phyloP scores from a whole-genome alignment of 805 yeast species.

The Teunomyces tritomae region DNA sequence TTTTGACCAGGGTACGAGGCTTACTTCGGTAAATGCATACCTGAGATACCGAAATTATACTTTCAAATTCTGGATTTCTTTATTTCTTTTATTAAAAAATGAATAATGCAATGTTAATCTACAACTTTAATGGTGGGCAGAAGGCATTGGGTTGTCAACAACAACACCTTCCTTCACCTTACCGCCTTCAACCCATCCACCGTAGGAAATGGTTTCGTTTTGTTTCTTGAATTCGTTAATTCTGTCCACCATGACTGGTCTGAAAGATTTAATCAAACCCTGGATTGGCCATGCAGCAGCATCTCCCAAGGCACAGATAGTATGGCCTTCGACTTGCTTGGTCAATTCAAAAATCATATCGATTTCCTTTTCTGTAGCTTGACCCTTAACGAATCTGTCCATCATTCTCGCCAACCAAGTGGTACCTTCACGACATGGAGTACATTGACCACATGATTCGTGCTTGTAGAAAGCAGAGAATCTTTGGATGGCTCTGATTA shows the following conservation, averaged over 20 bases:
- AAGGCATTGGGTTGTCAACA: constrained; percentile 56
- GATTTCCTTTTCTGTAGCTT: constrained; percentile 76
- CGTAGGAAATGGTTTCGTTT: constrained; percentile 51
- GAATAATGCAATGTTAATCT: constrained; percentile 9
- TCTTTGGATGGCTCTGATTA: constrained; percentile 82
- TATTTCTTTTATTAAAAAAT: constrained; percentile 2
- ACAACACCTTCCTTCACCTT: constrained; percentile 62
- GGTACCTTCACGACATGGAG: constrained; percentile 93
- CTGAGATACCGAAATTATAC: neutral
- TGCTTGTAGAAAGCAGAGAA: constrained; percentile 82
- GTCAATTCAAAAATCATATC: constrained; percentile 83
- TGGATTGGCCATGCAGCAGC: constrained; percentile 95
- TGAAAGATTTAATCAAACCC: constrained; percentile 80
- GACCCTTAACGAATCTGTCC: constrained; percentile 78
- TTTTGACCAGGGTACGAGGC: neutral
- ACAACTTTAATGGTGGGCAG: constrained; percentile 30
- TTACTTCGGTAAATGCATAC: neutral
- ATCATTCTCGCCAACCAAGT: constrained; percentile 81
- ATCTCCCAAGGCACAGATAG: constrained; percentile 89
- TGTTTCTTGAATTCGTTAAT: constrained; percentile 58
- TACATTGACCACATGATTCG: constrained; percentile 93
- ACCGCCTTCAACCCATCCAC: constrained; percentile 76
- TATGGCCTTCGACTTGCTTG: constrained; percentile 86
- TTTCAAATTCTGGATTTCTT: neutral
- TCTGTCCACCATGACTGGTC: constrained; percentile 78